phyloP scores from a whole-genome alignment of 148 eudicot species.

The Polygonum aviculare region DNA sequence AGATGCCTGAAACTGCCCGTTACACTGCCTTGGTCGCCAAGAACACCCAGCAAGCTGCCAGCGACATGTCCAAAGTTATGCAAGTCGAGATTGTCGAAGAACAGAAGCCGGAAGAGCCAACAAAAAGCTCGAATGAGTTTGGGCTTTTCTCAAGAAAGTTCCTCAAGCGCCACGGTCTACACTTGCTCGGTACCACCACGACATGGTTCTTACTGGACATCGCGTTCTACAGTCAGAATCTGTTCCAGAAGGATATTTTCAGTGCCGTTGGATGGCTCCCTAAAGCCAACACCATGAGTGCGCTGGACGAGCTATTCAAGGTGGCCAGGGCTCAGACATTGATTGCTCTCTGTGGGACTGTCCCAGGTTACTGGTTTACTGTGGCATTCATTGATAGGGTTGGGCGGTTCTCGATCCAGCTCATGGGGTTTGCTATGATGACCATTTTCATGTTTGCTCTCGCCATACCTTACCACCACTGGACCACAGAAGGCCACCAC shows the following conservation, averaged over 20 bases:
- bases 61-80: constrained; percentile 13
- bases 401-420: not conserved
- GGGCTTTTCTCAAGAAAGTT: constrained; percentile 10
- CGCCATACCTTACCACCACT: constrained; percentile 1
- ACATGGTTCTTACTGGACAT: constrained; percentile 9
- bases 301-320: constrained; percentile 2
- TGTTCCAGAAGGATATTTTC: constrained; percentile 6
- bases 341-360: constrained; percentile 6
- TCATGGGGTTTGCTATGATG: constrained; percentile 8
- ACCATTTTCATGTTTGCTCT: constrained; percentile 9
- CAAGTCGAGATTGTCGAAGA: constrained; percentile 10
- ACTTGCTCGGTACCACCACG: constrained; percentile 7
- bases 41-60: constrained; percentile 15
- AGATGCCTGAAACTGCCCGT: constrained; percentile 36
- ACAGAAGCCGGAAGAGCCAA: not conserved
- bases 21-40: constrained; percentile 34
- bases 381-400: constrained; percentile 8
- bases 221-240: constrained; percentile 7
- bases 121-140: not conserved
- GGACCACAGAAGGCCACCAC: not conserved
- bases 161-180: constrained; percentile 2
- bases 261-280: not conserved
- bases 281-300: not conserved
- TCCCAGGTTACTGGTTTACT: constrained; percentile 10
- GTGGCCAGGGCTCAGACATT: constrained; percentile 1